Evolutionary conservation across 2,329 filamentous ascomycete species (phyloP).

Genomic region (Penicillium sp.): DNA sequence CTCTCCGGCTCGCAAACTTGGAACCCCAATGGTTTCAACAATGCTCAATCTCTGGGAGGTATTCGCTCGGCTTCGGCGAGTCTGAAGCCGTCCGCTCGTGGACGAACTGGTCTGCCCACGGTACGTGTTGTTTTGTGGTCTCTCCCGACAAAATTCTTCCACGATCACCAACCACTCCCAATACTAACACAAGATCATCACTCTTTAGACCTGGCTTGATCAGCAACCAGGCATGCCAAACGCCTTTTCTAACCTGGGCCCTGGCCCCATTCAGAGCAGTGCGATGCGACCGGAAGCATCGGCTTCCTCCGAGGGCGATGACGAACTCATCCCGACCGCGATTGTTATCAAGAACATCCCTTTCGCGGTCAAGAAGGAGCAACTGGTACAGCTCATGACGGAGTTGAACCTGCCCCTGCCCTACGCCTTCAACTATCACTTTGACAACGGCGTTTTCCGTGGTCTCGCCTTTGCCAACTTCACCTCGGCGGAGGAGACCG

Average conservation of each 20-base stretch:
- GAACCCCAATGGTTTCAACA: slow-evolving; percentile 72
- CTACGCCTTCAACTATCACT: slow-evolving; percentile 99
- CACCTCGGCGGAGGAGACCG: slow-evolving; percentile 90
- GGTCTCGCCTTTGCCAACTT: slow-evolving; percentile 98
- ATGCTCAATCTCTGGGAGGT: slow-evolving; percentile 62
- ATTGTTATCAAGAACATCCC: slow-evolving; percentile 99
- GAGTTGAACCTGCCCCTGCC: slow-evolving; percentile 90
- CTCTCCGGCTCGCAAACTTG: slow-evolving; percentile 70
- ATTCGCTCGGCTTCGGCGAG: slow-evolving; percentile 57
- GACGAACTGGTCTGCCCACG: slow-evolving; percentile 64
- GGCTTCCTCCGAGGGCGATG: slow-evolving; percentile 48
- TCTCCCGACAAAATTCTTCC: background rate
- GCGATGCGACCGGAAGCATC: slow-evolving; percentile 43
- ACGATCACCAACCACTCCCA: background rate
- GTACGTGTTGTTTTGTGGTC: slow-evolving; percentile 52
- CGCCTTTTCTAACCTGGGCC: slow-evolving; percentile 47
- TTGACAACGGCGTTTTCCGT: slow-evolving; percentile 95
- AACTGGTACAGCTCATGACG: slow-evolving; percentile 88
- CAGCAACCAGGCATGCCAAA: slow-evolving; percentile 50
- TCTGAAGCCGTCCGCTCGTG: slow-evolving; percentile 56
- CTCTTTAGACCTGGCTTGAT: slow-evolving; percentile 61
- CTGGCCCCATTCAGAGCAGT: slow-evolving; percentile 41
- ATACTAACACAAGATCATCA: background rate
- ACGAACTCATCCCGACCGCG: slow-evolving; percentile 94
- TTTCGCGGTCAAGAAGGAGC: slow-evolving; percentile 96